Evolutionary conservation across 306 rosid species (phyloP).

Genomic region (Aeschynomene evenia): DNA sequence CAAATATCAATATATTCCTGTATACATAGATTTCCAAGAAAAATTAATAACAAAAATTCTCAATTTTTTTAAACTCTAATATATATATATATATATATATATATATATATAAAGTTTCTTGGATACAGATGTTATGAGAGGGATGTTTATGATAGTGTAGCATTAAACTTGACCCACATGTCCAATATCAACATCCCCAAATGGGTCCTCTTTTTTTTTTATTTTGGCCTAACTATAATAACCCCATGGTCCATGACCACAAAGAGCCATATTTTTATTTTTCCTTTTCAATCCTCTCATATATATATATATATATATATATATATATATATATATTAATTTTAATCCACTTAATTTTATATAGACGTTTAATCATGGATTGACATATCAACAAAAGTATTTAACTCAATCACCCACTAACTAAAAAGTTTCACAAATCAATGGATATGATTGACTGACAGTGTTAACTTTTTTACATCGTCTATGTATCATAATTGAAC

Average conservation of each 20-base stretch:
- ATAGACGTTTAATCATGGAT: too few relatives aligned
- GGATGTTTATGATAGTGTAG: slow-evolving; percentile 29
- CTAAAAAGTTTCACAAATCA: too few relatives aligned
- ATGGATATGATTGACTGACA: too few relatives aligned
- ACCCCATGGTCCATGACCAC: slow-evolving; percentile 36
- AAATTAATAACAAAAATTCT: background rate
- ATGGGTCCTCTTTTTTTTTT: slow-evolving; percentile 39
- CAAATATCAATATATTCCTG: background rate
- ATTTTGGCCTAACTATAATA: slow-evolving; percentile 35
- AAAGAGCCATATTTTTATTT: slow-evolving; percentile 27
- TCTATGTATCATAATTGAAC: too few relatives aligned
- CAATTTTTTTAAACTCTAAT: background rate
- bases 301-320: too few relatives aligned
- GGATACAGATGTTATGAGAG: slow-evolving; percentile 24
- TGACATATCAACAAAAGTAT: too few relatives aligned
- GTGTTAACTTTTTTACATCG: too few relatives aligned
- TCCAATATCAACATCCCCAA: slow-evolving; percentile 26
- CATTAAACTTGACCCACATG: slow-evolving; percentile 34
- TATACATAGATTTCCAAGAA: background rate
- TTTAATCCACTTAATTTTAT: too few relatives aligned
- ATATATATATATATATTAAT: too few relatives aligned
- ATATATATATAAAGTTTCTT: too few relatives aligned
- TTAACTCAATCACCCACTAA: too few relatives aligned
- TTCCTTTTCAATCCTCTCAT: slow-evolving; percentile 17
- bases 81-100: background rate